Base-by-base conservation (phyloP, 202 grass and related monocot genomes). In the Tripidium arundinaceum region DNA sequence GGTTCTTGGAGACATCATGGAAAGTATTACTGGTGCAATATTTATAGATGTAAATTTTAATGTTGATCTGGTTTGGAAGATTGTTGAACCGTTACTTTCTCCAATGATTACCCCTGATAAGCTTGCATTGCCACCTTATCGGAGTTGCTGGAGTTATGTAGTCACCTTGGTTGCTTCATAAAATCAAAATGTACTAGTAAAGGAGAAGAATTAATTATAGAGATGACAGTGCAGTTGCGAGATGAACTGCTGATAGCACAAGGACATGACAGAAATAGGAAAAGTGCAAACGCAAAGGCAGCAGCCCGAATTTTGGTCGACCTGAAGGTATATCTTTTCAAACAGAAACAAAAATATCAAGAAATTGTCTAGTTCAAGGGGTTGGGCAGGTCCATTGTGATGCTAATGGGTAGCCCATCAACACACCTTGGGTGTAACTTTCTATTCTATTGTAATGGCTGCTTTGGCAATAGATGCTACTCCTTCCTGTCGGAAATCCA, bases 1-100 rank as follows among this genome's bases (percentile, higher is more conserved):
- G 92, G 92, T 91, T 47, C 94, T 98, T 72, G 94, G 92, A 60
- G 94, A 98, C 68, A 94, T 93, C 52, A 81, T 98, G 79, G 94
- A 98, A 89, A 94, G 94, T 85, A 86, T 98, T 66, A 85, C 83
- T 2, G 94, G 94, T 65, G 92, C 94, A 68, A 77, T 94, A 62
- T 75, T 94, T 63, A 89, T 98, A 59, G 92, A 98, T 65, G 79
- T 70, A 18, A 74, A 89, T 87, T 93, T 98, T 79, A 87, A 89
- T 83, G 75, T 98, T 69, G 76, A 81, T 70, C 47, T 80, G 79
- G 84, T 90, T 72, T 98, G 94, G 94, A 85, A 93, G 52, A 93
- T 94, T 79, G 74, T 98, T 82, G 81, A 93, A 73, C 85, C 72
- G 0, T 84, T 94, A 26, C 87, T 94, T 85, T 93, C 86, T 74